Conservation (phyloP, 805 yeast species). For the Hagleromyces aurorensis region DNA sequence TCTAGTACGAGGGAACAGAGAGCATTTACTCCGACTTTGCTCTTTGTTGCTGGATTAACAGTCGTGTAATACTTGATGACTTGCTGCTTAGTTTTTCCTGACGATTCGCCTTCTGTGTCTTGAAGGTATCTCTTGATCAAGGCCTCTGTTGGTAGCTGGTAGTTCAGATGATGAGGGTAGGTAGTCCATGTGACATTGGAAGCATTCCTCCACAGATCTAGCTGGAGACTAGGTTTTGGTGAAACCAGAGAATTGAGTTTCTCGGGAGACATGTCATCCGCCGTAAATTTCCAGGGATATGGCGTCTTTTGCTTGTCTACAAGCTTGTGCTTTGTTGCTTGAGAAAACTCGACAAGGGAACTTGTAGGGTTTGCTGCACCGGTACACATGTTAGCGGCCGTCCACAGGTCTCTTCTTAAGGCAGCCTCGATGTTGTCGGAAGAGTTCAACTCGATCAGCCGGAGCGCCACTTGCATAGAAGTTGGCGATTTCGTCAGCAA, state of each 20-base stretch:
- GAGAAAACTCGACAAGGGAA: constrained; percentile 48
- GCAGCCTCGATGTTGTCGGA: constrained; percentile 54
- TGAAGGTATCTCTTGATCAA: constrained; percentile 59
- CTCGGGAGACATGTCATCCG: constrained; percentile 15
- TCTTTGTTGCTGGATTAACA: constrained; percentile 16
- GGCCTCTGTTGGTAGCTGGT: constrained; percentile 72
- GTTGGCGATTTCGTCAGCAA: constrained; percentile 64
- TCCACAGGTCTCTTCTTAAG: constrained; percentile 59
- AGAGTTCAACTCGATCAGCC: constrained; percentile 55
- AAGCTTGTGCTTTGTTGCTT: constrained; percentile 57
- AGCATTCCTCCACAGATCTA: constrained; percentile 25
- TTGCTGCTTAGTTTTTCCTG: constrained; percentile 61
- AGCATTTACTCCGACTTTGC: constrained; percentile 20
- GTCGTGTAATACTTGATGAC: constrained; percentile 52
- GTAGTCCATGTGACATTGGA: constrained; percentile 35
- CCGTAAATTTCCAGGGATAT: constrained; percentile 39
- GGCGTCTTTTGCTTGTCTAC: constrained; percentile 52
- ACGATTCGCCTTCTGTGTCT: constrained; percentile 58
- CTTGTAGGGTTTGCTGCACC: constrained; percentile 36
- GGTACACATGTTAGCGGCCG: constrained; percentile 70
- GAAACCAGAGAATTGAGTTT: constrained; percentile 20
- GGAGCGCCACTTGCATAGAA: constrained; percentile 67
- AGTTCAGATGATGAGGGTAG: constrained; percentile 36
- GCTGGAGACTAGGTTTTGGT: constrained; percentile 29
- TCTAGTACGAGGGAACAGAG: constrained; percentile 16